Base-by-base conservation (phyloP, 2,329 filamentous ascomycete genomes). In the Tolypocladium sp. region DNA sequence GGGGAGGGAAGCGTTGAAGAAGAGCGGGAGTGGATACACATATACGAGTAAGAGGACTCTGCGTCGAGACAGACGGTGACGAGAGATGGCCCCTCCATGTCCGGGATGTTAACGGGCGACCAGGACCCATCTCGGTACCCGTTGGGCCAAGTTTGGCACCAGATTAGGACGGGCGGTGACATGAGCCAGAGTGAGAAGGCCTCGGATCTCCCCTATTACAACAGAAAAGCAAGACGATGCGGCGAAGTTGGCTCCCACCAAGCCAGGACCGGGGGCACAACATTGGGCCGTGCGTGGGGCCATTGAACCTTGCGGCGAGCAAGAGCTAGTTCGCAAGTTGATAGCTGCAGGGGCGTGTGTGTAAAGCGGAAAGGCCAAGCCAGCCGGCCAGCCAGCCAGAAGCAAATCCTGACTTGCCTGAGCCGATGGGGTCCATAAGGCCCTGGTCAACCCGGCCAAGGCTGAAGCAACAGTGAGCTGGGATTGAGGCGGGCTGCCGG, bases 161-260 rank as follows among this genome's bases (percentile, higher is more conserved):
- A 69, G 66, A 65, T 70, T 69, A 64, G 67, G 60, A 69, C 66
- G 66, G 66, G 70, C 71, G 69, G 69, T 71, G 69, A 69, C 70
- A 69, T 70, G 67, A 69, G 67, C 60, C 62, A 62, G 57, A 66
- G 63, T 62, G 62, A 63, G 63, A 64, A 66, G 66, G 65, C 67
- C 66, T 69, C 60, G 57, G 58, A 51, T 59, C 57, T 62, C 56
- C 56, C 57, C 57, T 57, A 55, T 41, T 58, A 58, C 57, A 52
- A 41, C 37, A 58, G 40, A 33, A 46, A 59, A 57, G 56, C 55
- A 61, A 55, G 61, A 51, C 55, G 57, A 62, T 61, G 59, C 61
- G 59, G 62, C 63, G 58, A 59, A 61, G 57, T 57, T 57, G 55
- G 49, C 59, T 61, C 53, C 41, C 55, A 42, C 60, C 62, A 60